phyloP scores from a whole-genome alignment of 2,329 filamentous ascomycete species.

The Colletotrichum costaricense region DNA sequence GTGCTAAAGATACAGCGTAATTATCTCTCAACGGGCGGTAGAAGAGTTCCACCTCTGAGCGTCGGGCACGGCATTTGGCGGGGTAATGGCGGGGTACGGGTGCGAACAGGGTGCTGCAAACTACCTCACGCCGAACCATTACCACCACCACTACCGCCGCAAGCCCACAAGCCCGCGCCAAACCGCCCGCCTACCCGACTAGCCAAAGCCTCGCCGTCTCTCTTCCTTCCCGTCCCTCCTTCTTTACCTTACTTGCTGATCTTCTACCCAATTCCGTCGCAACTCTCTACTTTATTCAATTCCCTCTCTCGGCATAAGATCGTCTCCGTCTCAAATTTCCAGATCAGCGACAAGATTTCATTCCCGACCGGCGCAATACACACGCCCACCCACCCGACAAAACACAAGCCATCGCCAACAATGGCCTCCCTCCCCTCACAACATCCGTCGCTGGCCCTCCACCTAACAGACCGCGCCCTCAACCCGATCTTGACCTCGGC shows the following conservation, averaged over 20 bases:
- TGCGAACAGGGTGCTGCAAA: conserved; percentile 25
- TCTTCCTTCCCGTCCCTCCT: not conserved
- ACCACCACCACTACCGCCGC: not conserved
- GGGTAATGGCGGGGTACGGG: conserved; percentile 37
- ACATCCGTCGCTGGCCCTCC: conserved; percentile 63
- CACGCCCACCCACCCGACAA: not conserved
- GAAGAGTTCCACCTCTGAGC: conserved; percentile 23
- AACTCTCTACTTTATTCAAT: not conserved
- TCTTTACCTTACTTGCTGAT: not conserved
- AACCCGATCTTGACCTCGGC: conserved; percentile 69
- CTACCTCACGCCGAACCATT: conserved; percentile 17
- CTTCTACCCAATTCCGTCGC: not conserved
- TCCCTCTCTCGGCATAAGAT: not conserved
- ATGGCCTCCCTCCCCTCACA: conserved; percentile 59
- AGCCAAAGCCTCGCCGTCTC: not conserved
- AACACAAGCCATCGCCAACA: conserved; percentile 7
- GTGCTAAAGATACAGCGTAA: conserved; percentile 1
- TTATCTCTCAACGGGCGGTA: conserved; percentile 22
- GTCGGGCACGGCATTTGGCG: conserved; percentile 33
- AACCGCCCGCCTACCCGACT: conserved; percentile 3
- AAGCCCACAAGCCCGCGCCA: conserved; percentile 10
- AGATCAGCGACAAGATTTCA: not conserved
- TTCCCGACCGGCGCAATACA: not conserved
- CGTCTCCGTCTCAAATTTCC: not conserved
- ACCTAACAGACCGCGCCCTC: conserved; percentile 67